Base-by-base conservation (phyloP, 192 early-diverging fungal species). In the Linnemannia exigua region DNA sequence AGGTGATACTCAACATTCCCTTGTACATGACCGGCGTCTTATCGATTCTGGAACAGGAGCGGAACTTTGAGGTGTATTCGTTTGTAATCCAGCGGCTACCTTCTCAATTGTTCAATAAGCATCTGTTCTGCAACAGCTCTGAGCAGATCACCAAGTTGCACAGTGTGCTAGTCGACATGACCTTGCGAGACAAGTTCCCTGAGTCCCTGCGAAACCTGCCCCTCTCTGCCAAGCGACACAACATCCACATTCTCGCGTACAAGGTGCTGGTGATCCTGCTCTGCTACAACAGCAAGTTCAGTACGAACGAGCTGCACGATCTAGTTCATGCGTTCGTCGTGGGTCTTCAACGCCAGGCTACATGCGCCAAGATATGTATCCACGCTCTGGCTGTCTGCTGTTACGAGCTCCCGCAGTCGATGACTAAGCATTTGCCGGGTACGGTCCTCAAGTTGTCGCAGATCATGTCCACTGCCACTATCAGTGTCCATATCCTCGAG, bases 401-500 rank as follows among this genome's bases (percentile, higher is more conserved):
- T 75, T 90, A 94, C 63, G 96, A 98, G 80, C 80, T 99, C 16
- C 96, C 97, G 0, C 84, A 88, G 16, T 94, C 93, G 5, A 93
- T 97, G 88, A 91, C 92, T 17, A 96, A 95, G 74, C 90, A 91
- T 77, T 88, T 97, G 38, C 89, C 93, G 1, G 90, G 89, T 9
- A 95, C 94, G 2, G 88, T 98, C 7, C 76, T 91, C 51, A 92
- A 93, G 79, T 90, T 99, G 80, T 94, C 95, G 47, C 95, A 96
- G 81, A 93, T 96, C 68, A 96, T 95, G 79, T 95, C 97, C 22
- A 92, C 93, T 0, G 88, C 91, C 1, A 90, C 92, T 71, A 90
- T 98, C 71, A 94, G 93, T 54, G 94, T 97, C 22, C 95, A 95
- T 76, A 95, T 97, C 79, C 88, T 99, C 35, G 97, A 98, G 88